These are phyloP conservation scores for Coniella lustricola DNA, from an alignment of 2,329 filamentous ascomycete genomes.

Conservation along the genomic window DNA sequence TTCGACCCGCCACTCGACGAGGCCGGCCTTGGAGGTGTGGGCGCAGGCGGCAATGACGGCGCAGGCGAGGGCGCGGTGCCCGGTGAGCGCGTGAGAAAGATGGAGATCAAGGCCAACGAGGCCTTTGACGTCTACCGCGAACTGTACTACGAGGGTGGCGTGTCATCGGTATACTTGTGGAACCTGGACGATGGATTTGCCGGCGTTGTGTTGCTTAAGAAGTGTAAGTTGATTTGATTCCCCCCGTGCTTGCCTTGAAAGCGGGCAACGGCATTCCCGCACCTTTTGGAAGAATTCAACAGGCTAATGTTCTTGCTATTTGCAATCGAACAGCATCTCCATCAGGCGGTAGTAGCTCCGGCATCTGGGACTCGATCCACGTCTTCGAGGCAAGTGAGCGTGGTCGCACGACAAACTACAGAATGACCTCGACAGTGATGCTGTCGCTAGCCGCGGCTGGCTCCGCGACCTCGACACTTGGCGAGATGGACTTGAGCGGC, in stretches of 20 bases:
- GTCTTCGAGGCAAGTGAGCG: conserved; percentile 96
- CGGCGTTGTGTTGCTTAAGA: conserved; percentile 91
- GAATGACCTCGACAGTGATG: conserved; percentile 94
- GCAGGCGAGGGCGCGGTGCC: conserved; percentile 77
- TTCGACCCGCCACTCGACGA: conserved; percentile 84
- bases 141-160: conserved; percentile 93
- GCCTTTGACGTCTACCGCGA: conserved; percentile 96
- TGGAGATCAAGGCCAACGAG: conserved; percentile 91
- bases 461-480: conserved; percentile 45
- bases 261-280: too few species aligned
- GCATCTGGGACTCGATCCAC: conserved; percentile 97
- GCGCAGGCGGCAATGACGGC: conserved; percentile 46
- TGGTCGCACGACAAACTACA: conserved; percentile 89
- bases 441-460: conserved; percentile 69
- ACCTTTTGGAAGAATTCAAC: not conserved
- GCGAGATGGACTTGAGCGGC: conserved; percentile 84
- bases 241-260: too few species aligned
- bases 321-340: conserved; percentile 48
- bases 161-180: conserved; percentile 97
- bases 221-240: conserved; percentile 56
- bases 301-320: not conserved
- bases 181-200: conserved; percentile 97
- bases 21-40: conserved; percentile 42
- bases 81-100: conserved; percentile 82
- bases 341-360: conserved; percentile 54